phyloP scores from a whole-genome alignment of 2,329 filamentous ascomycete genomes.

The Ophiostoma angusticollis region DNA sequence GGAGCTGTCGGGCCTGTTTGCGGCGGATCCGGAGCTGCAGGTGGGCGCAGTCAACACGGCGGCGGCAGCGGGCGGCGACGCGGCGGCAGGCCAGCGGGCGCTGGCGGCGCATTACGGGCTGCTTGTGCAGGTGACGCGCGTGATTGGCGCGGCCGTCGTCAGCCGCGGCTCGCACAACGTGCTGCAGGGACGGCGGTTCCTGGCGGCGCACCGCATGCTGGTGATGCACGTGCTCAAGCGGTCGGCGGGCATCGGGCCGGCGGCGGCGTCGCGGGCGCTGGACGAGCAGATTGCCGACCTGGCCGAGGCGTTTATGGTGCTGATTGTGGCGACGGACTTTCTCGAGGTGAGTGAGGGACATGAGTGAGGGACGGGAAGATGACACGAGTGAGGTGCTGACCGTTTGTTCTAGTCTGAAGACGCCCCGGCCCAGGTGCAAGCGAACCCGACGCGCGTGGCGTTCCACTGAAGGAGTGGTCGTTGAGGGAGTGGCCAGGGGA shows the following conservation, averaged over 20 bases:
- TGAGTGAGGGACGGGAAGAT: too few relatives aligned
- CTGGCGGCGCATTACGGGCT: conserved; percentile 75
- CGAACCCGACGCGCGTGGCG: conserved; percentile 22
- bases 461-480: conserved; percentile 25
- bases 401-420: conserved; percentile 25
- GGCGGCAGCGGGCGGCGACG: conserved; percentile 47
- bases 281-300: conserved; percentile 59
- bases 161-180: conserved; percentile 74
- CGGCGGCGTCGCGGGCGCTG: conserved; percentile 21
- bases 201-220: conserved; percentile 68
- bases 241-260: conserved; percentile 54
- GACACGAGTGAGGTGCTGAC: background rate
- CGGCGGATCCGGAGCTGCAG: conserved; percentile 83
- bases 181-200: conserved; percentile 64
- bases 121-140: conserved; percentile 64
- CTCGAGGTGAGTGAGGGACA: conserved; percentile 56
- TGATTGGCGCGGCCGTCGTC: conserved; percentile 71
- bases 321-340: conserved; percentile 74
- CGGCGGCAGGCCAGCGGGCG: too few relatives aligned
- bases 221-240: conserved; percentile 86
- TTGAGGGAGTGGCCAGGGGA: background rate
- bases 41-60: conserved; percentile 34
- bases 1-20: conserved; percentile 72
- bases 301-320: conserved; percentile 70
- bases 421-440: conserved; percentile 19